A percentile compares a stretch with the other conserved stretches of the same genome.
Evolutionary conservation across 768 basidiomycete genomes (phyloP).

Genomic region (Royoungia palumana): DNA sequence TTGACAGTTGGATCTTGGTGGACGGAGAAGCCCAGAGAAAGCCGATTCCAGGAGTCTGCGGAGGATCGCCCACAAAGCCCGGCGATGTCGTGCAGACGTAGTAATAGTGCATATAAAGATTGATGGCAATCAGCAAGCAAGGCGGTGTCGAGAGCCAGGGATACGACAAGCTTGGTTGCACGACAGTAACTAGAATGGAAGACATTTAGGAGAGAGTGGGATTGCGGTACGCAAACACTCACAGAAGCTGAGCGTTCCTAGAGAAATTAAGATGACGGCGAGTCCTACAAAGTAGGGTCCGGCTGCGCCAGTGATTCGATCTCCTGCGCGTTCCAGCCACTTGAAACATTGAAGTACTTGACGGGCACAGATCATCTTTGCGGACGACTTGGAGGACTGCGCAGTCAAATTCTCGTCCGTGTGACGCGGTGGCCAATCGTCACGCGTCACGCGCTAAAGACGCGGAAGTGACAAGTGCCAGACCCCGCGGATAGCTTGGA

Average conservation of each 20-base stretch:
- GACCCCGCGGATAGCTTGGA: too few species aligned
- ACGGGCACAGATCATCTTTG: conserved; percentile 27
- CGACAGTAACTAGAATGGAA: conserved; percentile 64
- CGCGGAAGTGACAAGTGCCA: too few species aligned
- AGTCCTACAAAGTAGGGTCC: conserved; percentile 87
- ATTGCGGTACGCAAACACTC: conserved; percentile 30
- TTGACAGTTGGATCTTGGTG: conserved; percentile 13
- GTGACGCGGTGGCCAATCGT: too few species aligned
- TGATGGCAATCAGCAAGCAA: conserved; percentile 72
- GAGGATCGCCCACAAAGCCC: conserved; percentile 70
- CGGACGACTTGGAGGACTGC: too few species aligned
- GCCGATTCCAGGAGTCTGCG: conserved; percentile 36
- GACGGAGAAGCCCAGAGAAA: conserved; percentile 56
- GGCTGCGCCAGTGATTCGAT: conserved; percentile 82
- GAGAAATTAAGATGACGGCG: conserved; percentile 67
- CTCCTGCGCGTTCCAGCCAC: conserved; percentile 67
- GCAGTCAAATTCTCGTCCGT: too few species aligned
- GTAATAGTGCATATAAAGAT: conserved; percentile 82
- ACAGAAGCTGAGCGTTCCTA: conserved; percentile 81
- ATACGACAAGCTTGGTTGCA: conserved; percentile 61
- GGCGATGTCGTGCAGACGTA: conserved; percentile 76
- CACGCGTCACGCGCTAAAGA: too few species aligned
- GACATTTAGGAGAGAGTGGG: not conserved
- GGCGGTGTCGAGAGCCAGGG: conserved; percentile 61
- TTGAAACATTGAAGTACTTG: conserved; percentile 56